These are phyloP conservation scores for Mucor indicus DNA, from an alignment of 371 early-diverging fungal species.

Conservation along the genomic window DNA sequence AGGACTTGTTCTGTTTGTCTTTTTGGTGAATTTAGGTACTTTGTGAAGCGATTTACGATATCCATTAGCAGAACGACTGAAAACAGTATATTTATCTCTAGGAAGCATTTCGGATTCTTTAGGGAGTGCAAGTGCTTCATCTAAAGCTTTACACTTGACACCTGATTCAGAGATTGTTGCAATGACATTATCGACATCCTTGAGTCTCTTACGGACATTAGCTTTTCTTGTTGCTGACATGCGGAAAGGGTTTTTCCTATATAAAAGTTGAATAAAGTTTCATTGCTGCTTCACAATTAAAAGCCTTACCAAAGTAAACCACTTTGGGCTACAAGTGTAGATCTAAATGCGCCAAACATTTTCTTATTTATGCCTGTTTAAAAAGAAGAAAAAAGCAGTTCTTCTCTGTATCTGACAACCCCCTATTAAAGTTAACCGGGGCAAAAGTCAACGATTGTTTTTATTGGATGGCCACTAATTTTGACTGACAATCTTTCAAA, in stretches of 20 bases:
- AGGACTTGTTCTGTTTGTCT: conserved; percentile 80
- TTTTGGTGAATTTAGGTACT: conserved; percentile 94
- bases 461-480: conserved; percentile 1
- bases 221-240: conserved; percentile 92
- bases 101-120: conserved; percentile 84
- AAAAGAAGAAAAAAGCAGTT: not conserved
- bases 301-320: conserved; percentile 66
- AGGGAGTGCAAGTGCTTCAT: conserved; percentile 71
- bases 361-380: not conserved
- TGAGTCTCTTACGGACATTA: conserved; percentile 89
- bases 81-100: conserved; percentile 91
- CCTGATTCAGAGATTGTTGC: conserved; percentile 81
- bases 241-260: conserved; percentile 75
- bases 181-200: conserved; percentile 88
- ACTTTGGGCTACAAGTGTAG: conserved; percentile 63
- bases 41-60: conserved; percentile 94
- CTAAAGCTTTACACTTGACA: conserved; percentile 85
- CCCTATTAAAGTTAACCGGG: conserved; percentile 4
- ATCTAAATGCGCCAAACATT: conserved; percentile 81
- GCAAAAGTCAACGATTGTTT: not conserved
- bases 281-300: too few species aligned
- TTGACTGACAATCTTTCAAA: not conserved
- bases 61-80: conserved; percentile 74
- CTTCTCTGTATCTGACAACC: not conserved
- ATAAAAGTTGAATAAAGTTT: too few species aligned